phyloP scores from a whole-genome alignment of 2,329 filamentous ascomycete genomes.

The Massarina eburnea region DNA sequence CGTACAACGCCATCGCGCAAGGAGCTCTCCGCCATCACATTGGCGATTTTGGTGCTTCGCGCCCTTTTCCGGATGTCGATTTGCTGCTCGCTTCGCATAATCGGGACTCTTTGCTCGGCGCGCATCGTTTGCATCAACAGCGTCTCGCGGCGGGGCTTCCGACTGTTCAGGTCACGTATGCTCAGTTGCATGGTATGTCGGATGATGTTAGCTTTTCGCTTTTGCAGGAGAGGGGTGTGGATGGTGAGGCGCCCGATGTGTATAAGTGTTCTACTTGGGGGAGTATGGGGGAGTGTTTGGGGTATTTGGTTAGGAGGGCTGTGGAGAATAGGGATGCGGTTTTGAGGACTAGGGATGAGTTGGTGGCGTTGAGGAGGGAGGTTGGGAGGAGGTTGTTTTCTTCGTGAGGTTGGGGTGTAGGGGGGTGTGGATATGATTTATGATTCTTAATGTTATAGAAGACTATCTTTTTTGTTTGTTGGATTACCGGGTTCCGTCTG shows the following conservation, averaged over 20 bases:
- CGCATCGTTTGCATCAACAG: slow-evolving; percentile 52
- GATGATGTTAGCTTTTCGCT: slow-evolving; percentile 74
- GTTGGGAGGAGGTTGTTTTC: slow-evolving; percentile 23
- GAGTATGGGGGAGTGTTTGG: slow-evolving; percentile 71
- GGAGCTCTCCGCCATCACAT: slow-evolving; percentile 43
- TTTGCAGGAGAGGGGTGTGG: slow-evolving; percentile 21
- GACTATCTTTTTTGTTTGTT: neutral
- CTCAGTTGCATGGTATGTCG: slow-evolving; percentile 92
- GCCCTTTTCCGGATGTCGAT: slow-evolving; percentile 47
- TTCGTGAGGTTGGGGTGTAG: slow-evolving; percentile 1
- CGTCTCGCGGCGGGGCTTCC: slow-evolving; percentile 41
- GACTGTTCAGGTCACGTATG: slow-evolving; percentile 61
- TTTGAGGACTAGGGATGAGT: slow-evolving; percentile 45
- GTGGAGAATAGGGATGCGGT: slow-evolving; percentile 65
- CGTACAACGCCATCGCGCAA: slow-evolving; percentile 70
- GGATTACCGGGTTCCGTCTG: neutral
- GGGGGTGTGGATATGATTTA: neutral
- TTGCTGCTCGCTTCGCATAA: slow-evolving; percentile 85
- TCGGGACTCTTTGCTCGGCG: slow-evolving; percentile 64
- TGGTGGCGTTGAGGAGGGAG: slow-evolving; percentile 28
- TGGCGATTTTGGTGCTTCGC: slow-evolving; percentile 18
- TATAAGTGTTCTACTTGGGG: slow-evolving; percentile 63
- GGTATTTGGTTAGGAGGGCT: slow-evolving; percentile 64
- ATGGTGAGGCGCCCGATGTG: slow-evolving; percentile 47
- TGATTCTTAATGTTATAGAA: neutral